Base-by-base conservation (phyloP, 2,329 filamentous ascomycete genomes). In the Aphanoascus verrucosus region DNA sequence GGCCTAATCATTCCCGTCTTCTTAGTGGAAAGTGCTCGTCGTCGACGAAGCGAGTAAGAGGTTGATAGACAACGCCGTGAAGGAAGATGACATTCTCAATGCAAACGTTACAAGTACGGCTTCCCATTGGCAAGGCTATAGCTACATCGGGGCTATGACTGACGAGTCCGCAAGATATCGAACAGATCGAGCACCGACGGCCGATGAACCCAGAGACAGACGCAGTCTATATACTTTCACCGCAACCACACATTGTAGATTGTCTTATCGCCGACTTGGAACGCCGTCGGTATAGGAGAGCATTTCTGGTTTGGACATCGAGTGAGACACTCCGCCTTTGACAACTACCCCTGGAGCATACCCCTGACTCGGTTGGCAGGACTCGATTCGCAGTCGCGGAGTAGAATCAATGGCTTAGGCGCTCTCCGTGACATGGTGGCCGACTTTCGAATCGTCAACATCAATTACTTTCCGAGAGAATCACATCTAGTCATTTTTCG, bases 71-170 rank as follows among this genome's bases (percentile, higher is more conserved):
- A 94, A 91, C 76, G 86, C 88, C 45, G 81, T 91, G 67, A 91
- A 88, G 64, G 86, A 96, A 75, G 91, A 98, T 80, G 88, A 96
- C 65, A 94, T 98, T 61, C 84, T 98, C 72, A 94, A 94, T 68
- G 83, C 89, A 72, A 95, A 95, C 68, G 87, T 98, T 70, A 91
- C 90, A 61, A 95, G 90, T 95, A 78, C 67, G 84, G 63, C 17
- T 17, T 49, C 41, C 12, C 50, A 42, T 41, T 55, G 40, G 56
- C 59, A 14, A 28, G 12, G 17, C 6, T 59, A 40, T 53, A 49
- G 56, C 41, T 44, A 41, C 40, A 44, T 52, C 38, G 2, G 31
- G 12, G 15, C 14, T 54, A 52, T 51, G 51, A 55, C 50, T 52
- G 32, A 52, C 5, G 1, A 17, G 52, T 55, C 17, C 54, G 45